These are phyloP conservation scores for Baudoinia panamericana DNA, from an alignment of 495 filamentous ascomycete genomes.

Conservation along the genomic window DNA sequence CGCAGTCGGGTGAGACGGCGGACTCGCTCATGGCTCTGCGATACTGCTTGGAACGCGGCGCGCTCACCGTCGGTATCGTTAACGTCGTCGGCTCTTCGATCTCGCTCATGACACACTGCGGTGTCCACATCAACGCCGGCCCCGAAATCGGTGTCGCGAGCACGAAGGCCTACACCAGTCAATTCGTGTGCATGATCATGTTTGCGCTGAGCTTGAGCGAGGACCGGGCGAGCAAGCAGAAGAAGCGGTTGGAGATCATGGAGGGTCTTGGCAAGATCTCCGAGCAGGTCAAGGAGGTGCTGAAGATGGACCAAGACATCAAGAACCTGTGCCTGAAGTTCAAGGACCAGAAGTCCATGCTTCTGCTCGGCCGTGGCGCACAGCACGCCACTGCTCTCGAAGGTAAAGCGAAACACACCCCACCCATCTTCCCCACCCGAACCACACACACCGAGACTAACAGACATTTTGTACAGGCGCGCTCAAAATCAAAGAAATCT, in stretches of 20 bases:
- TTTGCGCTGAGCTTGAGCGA: conserved; percentile 92
- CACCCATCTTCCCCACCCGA: no score
- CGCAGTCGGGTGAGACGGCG: conserved; percentile 97
- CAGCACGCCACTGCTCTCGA: conserved; percentile 96
- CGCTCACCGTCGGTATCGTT: conserved; percentile 92
- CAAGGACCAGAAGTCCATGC: conserved; percentile 91
- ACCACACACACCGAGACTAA: no score
- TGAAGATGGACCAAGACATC: conserved; percentile 83
- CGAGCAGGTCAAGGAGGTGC: conserved; percentile 77
- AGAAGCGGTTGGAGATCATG: conserved; percentile 92
- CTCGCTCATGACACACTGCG: conserved; percentile 94
- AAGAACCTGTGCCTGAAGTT: conserved; percentile 80
- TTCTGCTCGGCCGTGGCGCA: conserved; percentile 84
- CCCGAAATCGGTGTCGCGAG: conserved; percentile 98
- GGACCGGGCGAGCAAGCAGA: conserved; percentile 86
- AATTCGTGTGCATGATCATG: conserved; percentile 99
- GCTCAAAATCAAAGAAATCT: conserved; percentile 99
- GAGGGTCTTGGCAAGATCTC: conserved; percentile 78
- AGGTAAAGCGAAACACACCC: conserved; percentile 38
- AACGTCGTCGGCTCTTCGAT: conserved; percentile 98
- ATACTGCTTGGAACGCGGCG: conserved; percentile 94
- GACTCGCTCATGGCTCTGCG: conserved; percentile 93
- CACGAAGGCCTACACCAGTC: conserved; percentile 97
- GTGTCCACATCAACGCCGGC: conserved; percentile 98
- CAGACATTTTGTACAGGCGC: conserved; percentile 39